phyloP scores from a whole-genome alignment of 176 grass and related monocot species.

The Triticum urartu region DNA sequence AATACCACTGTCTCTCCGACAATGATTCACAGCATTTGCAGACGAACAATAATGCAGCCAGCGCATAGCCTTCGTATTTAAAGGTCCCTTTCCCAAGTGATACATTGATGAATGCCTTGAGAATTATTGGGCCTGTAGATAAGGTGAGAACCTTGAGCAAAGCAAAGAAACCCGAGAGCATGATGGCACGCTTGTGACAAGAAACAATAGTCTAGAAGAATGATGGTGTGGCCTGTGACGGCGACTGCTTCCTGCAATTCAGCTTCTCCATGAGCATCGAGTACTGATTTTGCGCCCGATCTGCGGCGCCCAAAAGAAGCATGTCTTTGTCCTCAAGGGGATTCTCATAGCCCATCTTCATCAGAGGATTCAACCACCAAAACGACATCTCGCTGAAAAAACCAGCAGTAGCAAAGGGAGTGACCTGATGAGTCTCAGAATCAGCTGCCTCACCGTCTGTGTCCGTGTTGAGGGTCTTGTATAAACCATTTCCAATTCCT shows the following conservation, averaged over 20 bases:
- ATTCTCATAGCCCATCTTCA: constrained; percentile 72
- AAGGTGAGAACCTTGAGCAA: constrained; percentile 73
- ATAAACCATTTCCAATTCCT: constrained; percentile 32
- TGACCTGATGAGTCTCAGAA: constrained; percentile 21
- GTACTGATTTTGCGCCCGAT: constrained; percentile 55
- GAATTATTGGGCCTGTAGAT: constrained; percentile 69
- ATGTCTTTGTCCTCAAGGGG: constrained; percentile 90
- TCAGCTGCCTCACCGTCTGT: constrained; percentile 15
- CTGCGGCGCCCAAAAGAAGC: constrained; percentile 51
- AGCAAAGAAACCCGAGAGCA: constrained; percentile 69
- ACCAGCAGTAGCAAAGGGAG: constrained; percentile 64
- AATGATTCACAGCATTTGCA: constrained; percentile 82
- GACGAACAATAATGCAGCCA: constrained; percentile 56
- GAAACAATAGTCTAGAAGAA: constrained; percentile 75
- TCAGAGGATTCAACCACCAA: constrained; percentile 88
- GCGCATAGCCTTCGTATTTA: constrained; percentile 63
- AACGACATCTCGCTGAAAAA: constrained; percentile 80
- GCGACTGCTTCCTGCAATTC: constrained; percentile 32
- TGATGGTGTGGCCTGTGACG: constrained; percentile 31
- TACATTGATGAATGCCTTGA: constrained; percentile 79
- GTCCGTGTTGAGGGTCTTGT: constrained; percentile 41
- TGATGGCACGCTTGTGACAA: constrained; percentile 65
- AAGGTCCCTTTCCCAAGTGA: constrained; percentile 63
- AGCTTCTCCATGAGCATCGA: constrained; percentile 56
- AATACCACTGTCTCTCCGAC: constrained; percentile 89